phyloP scores from a whole-genome alignment of 331 rosid species.

The Acacia concinna region DNA sequence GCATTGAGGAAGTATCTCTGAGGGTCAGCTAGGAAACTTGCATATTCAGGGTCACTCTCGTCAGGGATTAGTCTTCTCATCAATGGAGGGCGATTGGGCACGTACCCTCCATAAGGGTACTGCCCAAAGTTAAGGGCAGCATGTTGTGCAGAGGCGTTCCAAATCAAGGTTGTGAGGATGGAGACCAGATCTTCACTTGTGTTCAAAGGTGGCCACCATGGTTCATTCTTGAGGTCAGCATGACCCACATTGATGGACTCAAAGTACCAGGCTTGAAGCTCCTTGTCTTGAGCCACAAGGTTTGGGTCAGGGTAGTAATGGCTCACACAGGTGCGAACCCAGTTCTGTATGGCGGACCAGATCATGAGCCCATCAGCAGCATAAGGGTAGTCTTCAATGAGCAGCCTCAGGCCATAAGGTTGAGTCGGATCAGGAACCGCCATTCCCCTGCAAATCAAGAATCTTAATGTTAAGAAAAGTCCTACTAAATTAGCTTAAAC shows the following conservation, averaged over 20 bases:
- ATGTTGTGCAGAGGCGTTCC: conserved; percentile 88
- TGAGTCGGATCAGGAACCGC: conserved; percentile 76
- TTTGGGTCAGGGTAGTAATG: conserved; percentile 60
- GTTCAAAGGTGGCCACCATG: conserved; percentile 78
- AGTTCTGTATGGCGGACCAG: conserved; percentile 82
- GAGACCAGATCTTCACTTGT: conserved; percentile 55
- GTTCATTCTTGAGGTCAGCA: conserved; percentile 60
- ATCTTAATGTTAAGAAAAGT: not conserved
- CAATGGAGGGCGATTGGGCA: conserved; percentile 84
- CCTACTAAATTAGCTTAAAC: too few relatives aligned
- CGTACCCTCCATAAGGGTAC: conserved; percentile 89
- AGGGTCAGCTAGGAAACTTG: conserved; percentile 58
- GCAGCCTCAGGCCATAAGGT: conserved; percentile 74
- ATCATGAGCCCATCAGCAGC: conserved; percentile 79
- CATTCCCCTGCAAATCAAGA: conserved; percentile 51
- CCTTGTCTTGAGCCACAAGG: conserved; percentile 53
- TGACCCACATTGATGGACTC: conserved; percentile 90
- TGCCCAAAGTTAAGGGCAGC: conserved; percentile 91
- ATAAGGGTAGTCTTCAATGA: conserved; percentile 79
- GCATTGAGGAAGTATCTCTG: conserved; percentile 71
- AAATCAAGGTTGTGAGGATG: conserved; percentile 71
- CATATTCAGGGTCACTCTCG: conserved; percentile 58
- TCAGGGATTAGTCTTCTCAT: conserved; percentile 76
- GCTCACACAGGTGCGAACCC: conserved; percentile 68
- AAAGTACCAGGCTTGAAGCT: conserved; percentile 76